phyloP scores from a whole-genome alignment of 257 asterid genomes.

The Petrea volubilis region DNA sequence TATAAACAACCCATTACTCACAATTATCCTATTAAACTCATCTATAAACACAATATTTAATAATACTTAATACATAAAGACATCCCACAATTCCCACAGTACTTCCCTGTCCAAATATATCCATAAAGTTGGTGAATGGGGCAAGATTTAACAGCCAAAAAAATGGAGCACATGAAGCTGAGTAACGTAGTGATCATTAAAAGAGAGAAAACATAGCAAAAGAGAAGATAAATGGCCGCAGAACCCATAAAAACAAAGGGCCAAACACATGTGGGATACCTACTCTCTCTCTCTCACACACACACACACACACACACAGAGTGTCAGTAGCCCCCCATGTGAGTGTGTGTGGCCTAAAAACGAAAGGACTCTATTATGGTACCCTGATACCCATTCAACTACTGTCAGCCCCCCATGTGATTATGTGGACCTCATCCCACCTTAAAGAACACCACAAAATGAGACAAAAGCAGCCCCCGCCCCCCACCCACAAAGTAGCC shows the following conservation, averaged over 20 bases:
- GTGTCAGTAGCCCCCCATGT: slow-evolving; percentile 35
- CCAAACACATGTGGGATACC: slow-evolving; percentile 39
- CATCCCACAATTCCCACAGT: slow-evolving; percentile 11
- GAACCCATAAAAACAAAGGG: slow-evolving; percentile 36
- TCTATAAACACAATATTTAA: neutral
- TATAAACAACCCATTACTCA: neutral
- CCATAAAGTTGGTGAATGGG: slow-evolving; percentile 15
- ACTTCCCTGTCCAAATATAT: slow-evolving; percentile 20
- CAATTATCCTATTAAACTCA: neutral
- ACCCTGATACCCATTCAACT: slow-evolving; percentile 24
- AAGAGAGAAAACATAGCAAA: slow-evolving; percentile 4
- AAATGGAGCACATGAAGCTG: slow-evolving; percentile 31
- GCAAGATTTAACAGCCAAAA: neutral
- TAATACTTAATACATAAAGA: neutral
- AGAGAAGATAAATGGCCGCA: slow-evolving; percentile 20
- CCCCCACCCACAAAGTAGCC: slow-evolving; percentile 34
- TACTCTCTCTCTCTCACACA: too few species aligned
- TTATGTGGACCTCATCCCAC: slow-evolving; percentile 37
- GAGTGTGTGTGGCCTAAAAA: slow-evolving; percentile 42
- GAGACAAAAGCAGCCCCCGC: too few species aligned
- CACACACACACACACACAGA: too few species aligned
- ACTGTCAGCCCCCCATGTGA: slow-evolving; percentile 52
- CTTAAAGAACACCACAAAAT: slow-evolving; percentile 27
- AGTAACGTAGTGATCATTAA: slow-evolving; percentile 5
- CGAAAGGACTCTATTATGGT: slow-evolving; percentile 37